Evolutionary conservation across 2,329 filamentous ascomycete species (phyloP).

Genomic region (Sphaceloma murrayae): DNA sequence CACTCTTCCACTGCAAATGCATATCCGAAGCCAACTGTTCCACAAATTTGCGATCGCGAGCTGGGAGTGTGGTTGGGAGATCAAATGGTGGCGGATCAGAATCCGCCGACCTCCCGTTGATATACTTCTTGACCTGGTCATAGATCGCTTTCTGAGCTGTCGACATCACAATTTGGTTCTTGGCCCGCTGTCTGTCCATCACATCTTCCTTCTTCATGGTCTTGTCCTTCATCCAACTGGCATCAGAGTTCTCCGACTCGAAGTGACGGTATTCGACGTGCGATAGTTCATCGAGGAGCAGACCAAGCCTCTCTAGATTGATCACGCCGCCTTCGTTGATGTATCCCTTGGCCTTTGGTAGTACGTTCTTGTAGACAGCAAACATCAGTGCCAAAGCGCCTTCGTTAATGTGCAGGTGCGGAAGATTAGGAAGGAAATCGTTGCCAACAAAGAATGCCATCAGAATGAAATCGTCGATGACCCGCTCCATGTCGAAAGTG

Average conservation of each 20-base stretch:
- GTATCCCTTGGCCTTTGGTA: constrained; percentile 82
- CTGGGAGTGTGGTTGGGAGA: constrained; percentile 61
- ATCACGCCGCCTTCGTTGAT: constrained; percentile 94
- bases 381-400: constrained; percentile 97
- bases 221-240: constrained; percentile 87
- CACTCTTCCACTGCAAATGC: constrained; percentile 55
- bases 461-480: constrained; percentile 98
- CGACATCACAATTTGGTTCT: constrained; percentile 61
- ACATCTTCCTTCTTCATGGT: constrained; percentile 59
- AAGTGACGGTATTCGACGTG: constrained; percentile 90
- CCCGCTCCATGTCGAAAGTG: constrained; percentile 81
- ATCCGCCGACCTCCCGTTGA: constrained; percentile 56
- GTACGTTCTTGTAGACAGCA: constrained; percentile 81
- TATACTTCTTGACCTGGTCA: constrained; percentile 69
- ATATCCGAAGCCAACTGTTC: constrained; percentile 70
- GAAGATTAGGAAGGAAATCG: constrained; percentile 95
- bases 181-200: constrained; percentile 51
- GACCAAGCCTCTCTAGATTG: constrained; percentile 67
- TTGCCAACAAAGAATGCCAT: constrained; percentile 99
- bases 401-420: constrained; percentile 95
- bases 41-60: constrained; percentile 84
- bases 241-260: constrained; percentile 78
- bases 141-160: constrained; percentile 74
- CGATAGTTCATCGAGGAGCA: constrained; percentile 72
- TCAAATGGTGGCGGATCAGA: constrained; percentile 52